Base-by-base conservation (phyloP, 352 stramenopile species). In the Globisporangium emineosum region DNA sequence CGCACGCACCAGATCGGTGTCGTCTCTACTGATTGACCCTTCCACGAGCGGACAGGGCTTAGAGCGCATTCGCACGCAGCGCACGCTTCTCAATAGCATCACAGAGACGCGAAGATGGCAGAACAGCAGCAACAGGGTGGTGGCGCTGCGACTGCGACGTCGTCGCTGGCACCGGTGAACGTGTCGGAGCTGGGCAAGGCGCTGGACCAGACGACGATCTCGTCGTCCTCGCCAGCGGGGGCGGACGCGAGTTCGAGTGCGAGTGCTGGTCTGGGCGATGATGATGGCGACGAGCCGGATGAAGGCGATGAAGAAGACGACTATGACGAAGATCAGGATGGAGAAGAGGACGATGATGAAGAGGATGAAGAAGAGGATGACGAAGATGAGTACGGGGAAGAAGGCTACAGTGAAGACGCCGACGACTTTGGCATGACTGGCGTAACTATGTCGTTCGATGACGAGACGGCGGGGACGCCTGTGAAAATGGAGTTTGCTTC, bases 151-250 rank as follows among this genome's bases (percentile, higher is more conserved):
- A 51, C 27, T n/a, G 52, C 50, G 3, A 56, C 45, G 42, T 57
- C 61, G 62, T 68, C 56, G 52, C 51, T 30, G 35, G 32, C 62
- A n/a, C 23, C 62, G 30, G 59, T 70, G 53, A 70, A 91, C 62
- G 75, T 95, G 32, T 91, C 83, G 62, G 86, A 76, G 57, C 76
- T 95, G 45, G 86, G 84, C 12, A 86, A 86, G 57, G 84, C 86
- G 33, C 76, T 95, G 32, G 77, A 85, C 64, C 78, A 93, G 66
- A 72, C 83, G 35, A 87, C 78, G 21, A 92, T 95, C 60, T 92
- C 86, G 9, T 81, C 62, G 25, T 52, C 68, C 1, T 57, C 49
- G 21, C 40, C 40, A 47, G 40, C 40, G 6, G 40, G 40, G 40
- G 0, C 33, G 30, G 56, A 43, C 12, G 49, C 52, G 0, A 58